Percentiles rank a stretch among this genome's conserved stretches.
These are phyloP conservation scores for Jaltomata sinuosa DNA, from an alignment of 257 asterid species.

Conservation along the genomic window DNA sequence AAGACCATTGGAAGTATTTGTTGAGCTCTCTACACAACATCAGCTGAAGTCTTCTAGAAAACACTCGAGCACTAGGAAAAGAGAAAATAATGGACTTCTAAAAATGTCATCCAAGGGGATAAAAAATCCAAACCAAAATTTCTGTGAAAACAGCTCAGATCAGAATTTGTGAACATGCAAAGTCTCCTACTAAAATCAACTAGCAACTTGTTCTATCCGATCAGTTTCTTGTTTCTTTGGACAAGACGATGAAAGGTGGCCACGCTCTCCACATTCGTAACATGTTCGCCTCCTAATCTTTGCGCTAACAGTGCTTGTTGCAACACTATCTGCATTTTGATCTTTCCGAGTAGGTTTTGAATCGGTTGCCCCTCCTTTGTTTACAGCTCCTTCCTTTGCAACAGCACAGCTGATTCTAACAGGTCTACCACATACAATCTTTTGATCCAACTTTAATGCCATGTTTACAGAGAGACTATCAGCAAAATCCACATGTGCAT, in stretches of 20 bases:
- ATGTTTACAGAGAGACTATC: conserved; percentile 42
- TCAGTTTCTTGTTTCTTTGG: conserved; percentile 48
- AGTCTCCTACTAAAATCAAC: conserved; percentile 6
- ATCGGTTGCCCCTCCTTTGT: conserved; percentile 25
- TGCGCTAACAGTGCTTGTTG: conserved; percentile 28
- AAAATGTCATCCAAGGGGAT: background rate
- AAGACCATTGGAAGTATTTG: background rate
- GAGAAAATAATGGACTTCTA: background rate
- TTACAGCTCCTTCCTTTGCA: conserved; percentile 37
- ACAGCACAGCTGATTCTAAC: conserved; percentile 73
- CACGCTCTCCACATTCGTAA: conserved; percentile 79
- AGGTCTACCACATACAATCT: conserved; percentile 64
- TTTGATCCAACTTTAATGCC: conserved; percentile 79
- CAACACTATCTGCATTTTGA: conserved; percentile 6
- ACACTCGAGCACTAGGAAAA: background rate
- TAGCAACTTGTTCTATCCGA: conserved; percentile 16
- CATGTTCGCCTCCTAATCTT: conserved; percentile 81
- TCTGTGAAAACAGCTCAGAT: background rate
- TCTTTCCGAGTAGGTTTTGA: conserved; percentile 8
- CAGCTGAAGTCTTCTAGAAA: too few species aligned
- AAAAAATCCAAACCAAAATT: background rate
- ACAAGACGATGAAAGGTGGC: conserved; percentile 76
- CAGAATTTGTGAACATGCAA: background rate
- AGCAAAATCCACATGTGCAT: conserved; percentile 77
- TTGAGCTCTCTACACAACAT: too few species aligned